Conservation (phyloP, 2,329 filamentous ascomycete genomes). For the Zopfia rhizophila region DNA sequence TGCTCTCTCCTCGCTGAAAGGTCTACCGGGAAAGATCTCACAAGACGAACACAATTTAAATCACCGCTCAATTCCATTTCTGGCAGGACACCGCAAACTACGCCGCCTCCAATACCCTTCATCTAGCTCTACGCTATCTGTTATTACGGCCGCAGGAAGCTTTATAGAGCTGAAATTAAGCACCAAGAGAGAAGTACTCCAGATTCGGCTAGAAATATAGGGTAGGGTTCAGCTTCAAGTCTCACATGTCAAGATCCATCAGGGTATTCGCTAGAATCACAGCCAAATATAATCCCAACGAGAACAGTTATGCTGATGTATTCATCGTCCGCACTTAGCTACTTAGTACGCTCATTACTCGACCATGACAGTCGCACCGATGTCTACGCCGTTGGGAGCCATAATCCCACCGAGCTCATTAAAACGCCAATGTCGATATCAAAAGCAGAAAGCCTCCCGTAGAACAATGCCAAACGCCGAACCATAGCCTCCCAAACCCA, state of each 20-base stretch:
- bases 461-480: conserved; percentile 2
- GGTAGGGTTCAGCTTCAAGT: no score
- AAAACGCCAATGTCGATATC: conserved; percentile 13
- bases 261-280: conserved; percentile 15
- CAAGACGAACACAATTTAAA: no score
- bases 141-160: no score
- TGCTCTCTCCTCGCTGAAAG: not conserved
- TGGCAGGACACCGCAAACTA: no score
- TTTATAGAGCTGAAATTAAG: no score
- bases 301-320: conserved; percentile 10
- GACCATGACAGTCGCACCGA: conserved; percentile 22
- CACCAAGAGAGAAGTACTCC: no score
- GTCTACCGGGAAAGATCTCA: not conserved
- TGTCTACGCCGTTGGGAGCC: conserved; percentile 30
- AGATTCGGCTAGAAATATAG: no score
- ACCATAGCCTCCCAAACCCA: not conserved
- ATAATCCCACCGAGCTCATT: conserved; percentile 24
- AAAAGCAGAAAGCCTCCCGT: conserved; percentile 10
- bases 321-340: conserved; percentile 15
- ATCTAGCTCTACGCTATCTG: no score
- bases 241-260: no score
- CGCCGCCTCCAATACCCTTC: no score
- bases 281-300: not conserved
- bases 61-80: no score
- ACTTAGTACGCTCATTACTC: conserved; percentile 15